Base-by-base conservation (phyloP, 495 filamentous ascomycete genomes). In the Penicillium malachiteum region DNA sequence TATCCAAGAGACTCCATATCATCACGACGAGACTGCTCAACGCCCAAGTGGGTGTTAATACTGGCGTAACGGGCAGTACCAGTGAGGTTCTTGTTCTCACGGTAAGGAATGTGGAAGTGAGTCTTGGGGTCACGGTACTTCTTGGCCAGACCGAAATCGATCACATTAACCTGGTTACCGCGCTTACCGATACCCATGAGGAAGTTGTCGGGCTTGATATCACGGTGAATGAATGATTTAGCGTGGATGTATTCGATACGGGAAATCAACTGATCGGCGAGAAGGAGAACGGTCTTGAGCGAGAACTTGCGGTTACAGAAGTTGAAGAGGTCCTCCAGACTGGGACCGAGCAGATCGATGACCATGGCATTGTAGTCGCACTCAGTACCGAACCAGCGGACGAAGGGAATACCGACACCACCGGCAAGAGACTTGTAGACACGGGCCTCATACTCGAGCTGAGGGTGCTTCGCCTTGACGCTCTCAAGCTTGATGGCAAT, bases 321-420 rank as follows among this genome's bases (percentile, higher is more conserved):
- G 84, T 99, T 99, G 91, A 99, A 99, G n/a, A 99, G 81, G 71
- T 99, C 95, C 76, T 99, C 95, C 80, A 99, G 80, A 71, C 90
- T 96, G 55, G 95, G 95, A 48, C 95, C 95, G 38, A 99, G 89
- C 14, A 99, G 85, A 67, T 99, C 95, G 60, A 99, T 88, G 46
- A 99, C 95, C 95, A 99, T 99, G 66, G 95, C 95, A 77, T 99
- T 97, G 84, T 99, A 99, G 78, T 99, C 95, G 75, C 95, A 99
- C 76, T 99, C 95, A 52, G 95, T 99, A 58, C 95, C 95, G 76
- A 97, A 99, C 95, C 95, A 99, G 71, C 95, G 91, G 62, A 99
- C 95, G 66, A 99, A 99, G 39, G 95, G 95, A 57, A 99, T 99
- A 51, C 95, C 95, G 60, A 99, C 95, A 73, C 95, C 95, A 59